Conservation (phyloP, 73 alveolate genomes). For the Paramecium pentaurelia region DNA sequence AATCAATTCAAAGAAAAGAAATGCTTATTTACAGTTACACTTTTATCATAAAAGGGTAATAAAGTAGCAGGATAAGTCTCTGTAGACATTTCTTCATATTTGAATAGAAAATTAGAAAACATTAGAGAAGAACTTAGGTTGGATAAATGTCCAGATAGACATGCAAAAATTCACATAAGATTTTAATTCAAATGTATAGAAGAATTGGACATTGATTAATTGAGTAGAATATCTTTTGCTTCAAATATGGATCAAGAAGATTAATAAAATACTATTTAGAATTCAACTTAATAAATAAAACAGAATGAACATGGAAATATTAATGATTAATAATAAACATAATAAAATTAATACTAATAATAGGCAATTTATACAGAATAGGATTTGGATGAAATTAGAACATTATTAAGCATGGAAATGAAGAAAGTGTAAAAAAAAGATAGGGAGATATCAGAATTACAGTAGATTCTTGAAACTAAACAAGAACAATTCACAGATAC, state of each 20-base stretch:
- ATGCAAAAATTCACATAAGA: not conserved
- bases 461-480: not conserved
- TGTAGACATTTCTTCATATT: not conserved
- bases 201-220: slow-evolving; percentile 19
- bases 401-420: not conserved
- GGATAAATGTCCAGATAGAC: slow-evolving; percentile 38
- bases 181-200: not conserved
- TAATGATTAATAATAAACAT: not conserved
- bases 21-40: not conserved
- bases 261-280: not conserved
- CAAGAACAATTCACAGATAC: not conserved
- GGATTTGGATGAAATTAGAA: not conserved
- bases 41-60: not conserved
- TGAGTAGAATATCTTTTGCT: not conserved
- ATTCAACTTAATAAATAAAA: not conserved
- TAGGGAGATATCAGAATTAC: not conserved
- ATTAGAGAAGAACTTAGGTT: not conserved
- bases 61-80: slow-evolving; percentile 33
- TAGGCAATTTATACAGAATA: not conserved
- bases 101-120: not conserved
- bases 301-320: not conserved
- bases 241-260: not conserved
- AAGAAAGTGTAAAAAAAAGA: not conserved
- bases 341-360: not conserved
- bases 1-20: not conserved